Percentiles rank a stretch among this genome's conserved stretches.
Conservation (phyloP, 2,329 filamentous ascomycete species). For the Claviceps cyperi region DNA sequence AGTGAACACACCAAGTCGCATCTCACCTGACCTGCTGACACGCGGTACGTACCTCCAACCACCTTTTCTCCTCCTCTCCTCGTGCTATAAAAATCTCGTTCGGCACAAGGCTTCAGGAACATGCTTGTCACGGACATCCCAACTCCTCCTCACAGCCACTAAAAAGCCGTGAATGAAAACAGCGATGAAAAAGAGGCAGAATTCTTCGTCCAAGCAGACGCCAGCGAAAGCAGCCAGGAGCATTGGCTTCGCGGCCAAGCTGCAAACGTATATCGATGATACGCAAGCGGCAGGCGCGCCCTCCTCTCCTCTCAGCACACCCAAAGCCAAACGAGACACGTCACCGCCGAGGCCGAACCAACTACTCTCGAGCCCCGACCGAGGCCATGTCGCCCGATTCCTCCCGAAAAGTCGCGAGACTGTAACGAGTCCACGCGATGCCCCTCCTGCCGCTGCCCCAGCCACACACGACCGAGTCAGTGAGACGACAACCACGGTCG, state of each 20-base stretch:
- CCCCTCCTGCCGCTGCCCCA: conserved; percentile 16
- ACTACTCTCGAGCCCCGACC: conserved; percentile 27
- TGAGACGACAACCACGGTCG: background rate
- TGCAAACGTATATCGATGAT: background rate
- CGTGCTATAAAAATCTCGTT: too few relatives aligned
- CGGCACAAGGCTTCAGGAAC: too few relatives aligned
- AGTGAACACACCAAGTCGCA: too few relatives aligned
- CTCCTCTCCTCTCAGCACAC: background rate
- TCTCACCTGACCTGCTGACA: too few relatives aligned
- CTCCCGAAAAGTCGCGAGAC: conserved; percentile 48
- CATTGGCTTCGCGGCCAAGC: background rate
- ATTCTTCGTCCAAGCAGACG: background rate
- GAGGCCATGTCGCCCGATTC: conserved; percentile 40
- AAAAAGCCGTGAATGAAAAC: too few relatives aligned
- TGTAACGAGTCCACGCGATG: conserved; percentile 47
- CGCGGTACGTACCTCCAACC: too few relatives aligned
- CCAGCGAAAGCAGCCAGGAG: background rate
- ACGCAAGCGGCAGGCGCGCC: background rate
- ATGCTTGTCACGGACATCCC: too few relatives aligned
- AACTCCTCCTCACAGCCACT: too few relatives aligned
- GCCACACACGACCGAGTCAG: too few relatives aligned
- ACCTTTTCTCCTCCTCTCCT: too few relatives aligned
- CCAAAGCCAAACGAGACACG: conserved; percentile 26
- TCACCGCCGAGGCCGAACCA: conserved; percentile 26
- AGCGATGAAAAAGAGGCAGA: too few relatives aligned